Base-by-base conservation (phyloP, 2,329 filamentous ascomycete species). In the Clathrospora elynae region DNA sequence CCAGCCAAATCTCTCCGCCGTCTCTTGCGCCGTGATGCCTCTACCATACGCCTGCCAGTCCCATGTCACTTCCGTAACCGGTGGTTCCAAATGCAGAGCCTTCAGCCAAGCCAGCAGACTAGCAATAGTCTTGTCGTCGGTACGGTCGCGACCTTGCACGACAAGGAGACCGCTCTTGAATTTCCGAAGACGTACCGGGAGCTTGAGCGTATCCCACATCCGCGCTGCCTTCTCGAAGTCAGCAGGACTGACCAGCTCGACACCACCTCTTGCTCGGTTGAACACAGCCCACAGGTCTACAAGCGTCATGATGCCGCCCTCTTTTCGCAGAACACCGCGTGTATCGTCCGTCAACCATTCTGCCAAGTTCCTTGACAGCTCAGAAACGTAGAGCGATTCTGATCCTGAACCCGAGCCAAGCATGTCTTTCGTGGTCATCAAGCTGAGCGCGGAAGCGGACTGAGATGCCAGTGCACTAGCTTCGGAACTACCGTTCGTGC, bases 141-240 rank as follows among this genome's bases (percentile, higher is more conserved):
- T 96, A 49, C 90, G 83, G 61, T 96, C 91, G 35, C 83, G 81
- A 38, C 88, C 84, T 70, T 97, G 93, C 10, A 96, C 92, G 1
- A 96, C 93, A 59, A 96, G 81, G n/a, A 97, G 83, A 0, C 93
- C 93, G 58, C 88, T 95, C 66, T 88, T 92, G 75, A 99, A 97
- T 14, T 86, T 86, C 30, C 93, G 82, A 18, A 97, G 75, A 13
- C 92, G 85, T 7, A 99, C 85, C 0, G 93, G 93, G 3, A 99
- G 77, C 58, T 85, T 87, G 12, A 99, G 76, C 50, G 84, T 87
- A 62, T 95, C 90, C 90, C 93, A 99, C 59, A 95, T 76, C 25
- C 83, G 79, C 0, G 90, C 89, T 1, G 93, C 93, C 64, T 91
- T 92, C 63, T 93, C 87, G 59, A 99, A 95, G 62, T 99, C 93